A percentile compares a stretch with the other conserved stretches of the same genome.
These are phyloP conservation scores for Mytilinidion resinicola DNA, from an alignment of 495 filamentous ascomycete genomes.

Conservation along the genomic window DNA sequence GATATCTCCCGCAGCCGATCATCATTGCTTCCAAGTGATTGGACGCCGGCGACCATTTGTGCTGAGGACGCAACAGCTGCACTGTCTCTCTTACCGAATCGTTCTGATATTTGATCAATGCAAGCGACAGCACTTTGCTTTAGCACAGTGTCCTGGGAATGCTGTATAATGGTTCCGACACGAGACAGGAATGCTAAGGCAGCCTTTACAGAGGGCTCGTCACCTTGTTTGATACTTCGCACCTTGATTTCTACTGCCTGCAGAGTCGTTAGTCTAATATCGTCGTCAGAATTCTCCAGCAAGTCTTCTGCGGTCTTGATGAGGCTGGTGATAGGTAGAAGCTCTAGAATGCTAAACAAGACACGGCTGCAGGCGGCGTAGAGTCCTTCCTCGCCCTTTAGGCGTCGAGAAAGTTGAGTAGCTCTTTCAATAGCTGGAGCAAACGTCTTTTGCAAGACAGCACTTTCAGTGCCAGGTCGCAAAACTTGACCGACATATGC, in stretches of 20 bases:
- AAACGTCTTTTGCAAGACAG: constrained; percentile 23
- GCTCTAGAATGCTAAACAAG: constrained; percentile 64
- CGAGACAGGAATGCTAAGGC: constrained; percentile 73
- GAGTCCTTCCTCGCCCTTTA: constrained; percentile 29
- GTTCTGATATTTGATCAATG: constrained; percentile 82
- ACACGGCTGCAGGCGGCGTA: constrained; percentile 60
- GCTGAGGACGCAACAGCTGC: constrained; percentile 59
- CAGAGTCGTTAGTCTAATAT: constrained; percentile 71
- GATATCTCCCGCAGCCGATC: constrained; percentile 68
- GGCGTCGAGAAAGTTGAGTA: constrained; percentile 25
- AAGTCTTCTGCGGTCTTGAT: constrained; percentile 74
- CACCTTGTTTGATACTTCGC: constrained; percentile 56
- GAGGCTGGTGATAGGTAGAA: constrained; percentile 77
- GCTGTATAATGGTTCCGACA: constrained; percentile 64
- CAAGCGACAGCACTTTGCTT: constrained; percentile 79
- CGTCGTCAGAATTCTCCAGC: constrained; percentile 62
- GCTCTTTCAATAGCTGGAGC: constrained; percentile 51
- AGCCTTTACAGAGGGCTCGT: constrained; percentile 57
- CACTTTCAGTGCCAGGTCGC: not conserved
- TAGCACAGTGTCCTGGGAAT: constrained; percentile 61
- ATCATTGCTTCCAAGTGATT: constrained; percentile 69
- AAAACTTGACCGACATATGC: constrained; percentile 20
- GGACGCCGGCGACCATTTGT: constrained; percentile 63
- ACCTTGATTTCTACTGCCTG: constrained; percentile 70
- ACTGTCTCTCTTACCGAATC: constrained; percentile 81